These are phyloP conservation scores for Zygnema cylindricum DNA, from an alignment of 139 green algal species.

Conservation along the genomic window DNA sequence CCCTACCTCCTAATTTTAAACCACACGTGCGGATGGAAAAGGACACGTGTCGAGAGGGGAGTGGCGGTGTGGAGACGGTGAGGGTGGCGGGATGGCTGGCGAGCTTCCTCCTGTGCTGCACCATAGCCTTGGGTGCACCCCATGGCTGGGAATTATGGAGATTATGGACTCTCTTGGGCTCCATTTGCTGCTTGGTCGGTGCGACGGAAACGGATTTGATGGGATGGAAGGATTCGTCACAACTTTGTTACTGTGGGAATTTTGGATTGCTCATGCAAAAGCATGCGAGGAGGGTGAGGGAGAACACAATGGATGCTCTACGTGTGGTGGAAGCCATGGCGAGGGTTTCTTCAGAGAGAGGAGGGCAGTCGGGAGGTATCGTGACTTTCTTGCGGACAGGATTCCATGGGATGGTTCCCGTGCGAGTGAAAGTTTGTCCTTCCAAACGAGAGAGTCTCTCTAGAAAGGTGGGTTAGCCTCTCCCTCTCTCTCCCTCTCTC, in stretches of 20 bases:
- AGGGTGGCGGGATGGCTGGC: neutral
- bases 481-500: neutral
- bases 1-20: neutral
- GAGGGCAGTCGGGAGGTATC: conserved; percentile 54
- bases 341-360: conserved; percentile 22
- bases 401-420: neutral
- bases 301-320: conserved; percentile 19
- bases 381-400: conserved; percentile 30
- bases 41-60: neutral
- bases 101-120: neutral
- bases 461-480: neutral
- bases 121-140: too few relatives aligned
- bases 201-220: conserved; percentile 12
- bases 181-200: conserved; percentile 1
- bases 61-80: neutral
- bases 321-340: conserved; percentile 45
- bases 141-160: neutral
- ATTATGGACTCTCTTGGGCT: neutral
- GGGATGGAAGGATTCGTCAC: neutral
- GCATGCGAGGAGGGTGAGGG: neutral
- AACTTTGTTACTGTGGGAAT: conserved; percentile 9
- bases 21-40: neutral
- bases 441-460: conserved; percentile 41
- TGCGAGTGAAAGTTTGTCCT: conserved; percentile 17
- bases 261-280: conserved; percentile 6